These are phyloP conservation scores for Phellopilus nigrolimitatus DNA, from an alignment of 1,284 basidiomycete species.

Conservation along the genomic window DNA sequence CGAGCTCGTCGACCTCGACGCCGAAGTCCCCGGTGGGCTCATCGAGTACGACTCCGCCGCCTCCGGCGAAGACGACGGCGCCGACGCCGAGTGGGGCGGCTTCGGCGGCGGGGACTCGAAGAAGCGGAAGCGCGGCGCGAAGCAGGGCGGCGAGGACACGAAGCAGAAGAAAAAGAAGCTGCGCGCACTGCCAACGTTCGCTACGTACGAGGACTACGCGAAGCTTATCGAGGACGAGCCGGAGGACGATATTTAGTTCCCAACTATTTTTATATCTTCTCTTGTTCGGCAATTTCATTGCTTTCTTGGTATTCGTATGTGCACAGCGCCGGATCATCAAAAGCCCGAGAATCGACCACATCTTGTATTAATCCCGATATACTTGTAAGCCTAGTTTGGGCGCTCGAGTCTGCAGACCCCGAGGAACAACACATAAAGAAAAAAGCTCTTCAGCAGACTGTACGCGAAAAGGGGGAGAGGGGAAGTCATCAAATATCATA, in stretches of 20 bases:
- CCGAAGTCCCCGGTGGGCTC: slow-evolving; percentile 45
- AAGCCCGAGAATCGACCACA: too few species aligned
- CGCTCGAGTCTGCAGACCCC: too few species aligned
- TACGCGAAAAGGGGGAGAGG: not conserved
- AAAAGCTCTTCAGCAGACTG: not conserved
- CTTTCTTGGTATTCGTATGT: not conserved
- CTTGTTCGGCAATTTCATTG: not conserved
- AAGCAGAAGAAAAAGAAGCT: slow-evolving; percentile 69
- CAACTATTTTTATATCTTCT: not conserved
- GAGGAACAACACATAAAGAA: not conserved
- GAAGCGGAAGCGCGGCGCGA: slow-evolving; percentile 41
- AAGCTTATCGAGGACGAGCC: slow-evolving; percentile 84
- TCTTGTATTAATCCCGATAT: too few species aligned
- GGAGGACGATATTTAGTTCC: slow-evolving; percentile 43
- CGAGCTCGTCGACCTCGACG: slow-evolving; percentile 57
- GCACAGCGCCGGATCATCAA: too few species aligned
- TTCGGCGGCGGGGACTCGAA: slow-evolving; percentile 40
- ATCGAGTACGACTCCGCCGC: slow-evolving; percentile 52
- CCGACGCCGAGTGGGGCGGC: slow-evolving; percentile 53
- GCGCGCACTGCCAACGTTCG: slow-evolving; percentile 79
- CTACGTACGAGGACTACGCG: slow-evolving; percentile 93
- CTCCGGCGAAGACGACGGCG: slow-evolving; percentile 39
- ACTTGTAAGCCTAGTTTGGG: too few species aligned
- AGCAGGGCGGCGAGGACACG: slow-evolving; percentile 41
- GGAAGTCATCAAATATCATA: not conserved